Evolutionary conservation across 495 filamentous ascomycete genomes (phyloP).

Genomic region (Zalerion maritima): DNA sequence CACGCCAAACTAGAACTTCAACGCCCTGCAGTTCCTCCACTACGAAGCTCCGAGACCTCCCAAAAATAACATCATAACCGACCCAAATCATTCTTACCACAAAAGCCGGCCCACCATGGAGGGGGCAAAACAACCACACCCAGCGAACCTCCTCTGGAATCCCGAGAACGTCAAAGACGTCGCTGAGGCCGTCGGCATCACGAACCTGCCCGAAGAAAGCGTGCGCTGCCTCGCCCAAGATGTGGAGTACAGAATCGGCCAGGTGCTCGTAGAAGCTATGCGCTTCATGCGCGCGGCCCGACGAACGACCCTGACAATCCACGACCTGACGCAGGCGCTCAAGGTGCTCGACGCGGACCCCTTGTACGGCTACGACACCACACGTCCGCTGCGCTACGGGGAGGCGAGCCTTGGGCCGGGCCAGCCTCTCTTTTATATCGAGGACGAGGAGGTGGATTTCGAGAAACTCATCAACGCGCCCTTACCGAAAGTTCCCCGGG

Average conservation of each 20-base stretch:
- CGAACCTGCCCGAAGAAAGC: constrained; percentile 62
- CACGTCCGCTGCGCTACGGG: constrained; percentile 72
- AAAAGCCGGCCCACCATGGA: no score
- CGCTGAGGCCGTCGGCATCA: constrained; percentile 85
- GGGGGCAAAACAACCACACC: constrained; percentile 21
- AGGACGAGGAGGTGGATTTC: constrained; percentile 97
- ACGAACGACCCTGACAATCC: constrained; percentile 66
- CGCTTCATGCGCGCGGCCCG: constrained; percentile 87
- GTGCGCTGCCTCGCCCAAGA: constrained; percentile 76
- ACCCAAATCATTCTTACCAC: no score
- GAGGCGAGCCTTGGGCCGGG: constrained; percentile 87
- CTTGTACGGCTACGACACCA: constrained; percentile 87
- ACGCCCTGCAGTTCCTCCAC: no score
- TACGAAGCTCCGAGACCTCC: no score
- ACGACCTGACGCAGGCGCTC: constrained; percentile 74
- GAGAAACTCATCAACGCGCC: constrained; percentile 96
- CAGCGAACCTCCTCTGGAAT: constrained; percentile 60
- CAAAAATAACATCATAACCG: no score
- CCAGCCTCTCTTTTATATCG: constrained; percentile 93
- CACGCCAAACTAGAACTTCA: no score
- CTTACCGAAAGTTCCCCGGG: constrained; percentile 85
- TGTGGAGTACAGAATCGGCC: constrained; percentile 84
- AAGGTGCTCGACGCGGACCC: constrained; percentile 83
- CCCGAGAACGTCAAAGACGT: constrained; percentile 90
- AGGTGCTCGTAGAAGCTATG: constrained; percentile 82